Base-by-base conservation (phyloP, 2,329 filamentous ascomycete genomes). In the Arthrobotrys sphaeroides region DNA sequence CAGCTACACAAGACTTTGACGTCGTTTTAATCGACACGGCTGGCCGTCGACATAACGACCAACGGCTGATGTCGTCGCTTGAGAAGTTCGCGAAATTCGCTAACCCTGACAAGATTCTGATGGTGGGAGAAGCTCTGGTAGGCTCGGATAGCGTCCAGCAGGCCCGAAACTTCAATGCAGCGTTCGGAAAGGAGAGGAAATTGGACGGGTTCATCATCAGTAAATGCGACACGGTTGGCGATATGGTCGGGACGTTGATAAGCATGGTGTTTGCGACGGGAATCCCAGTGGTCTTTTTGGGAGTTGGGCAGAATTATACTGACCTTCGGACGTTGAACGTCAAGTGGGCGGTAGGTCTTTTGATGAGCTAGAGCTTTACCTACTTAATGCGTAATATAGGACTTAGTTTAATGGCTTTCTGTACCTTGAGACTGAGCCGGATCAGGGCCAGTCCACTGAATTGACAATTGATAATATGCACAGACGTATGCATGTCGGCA, bases 191-290 rank as follows among this genome's bases (percentile, higher is more conserved):
- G 3, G 90, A 89, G 12, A 86, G 94, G 69, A 88, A 88, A 26
- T 86, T 99, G 38, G 96, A 99, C 83, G 95, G 95, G 4, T 99
- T 99, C 83, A 97, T 99, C 81, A 97, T 99, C 80, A 94, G 91
- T 75, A 99, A 99, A 84, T 98, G 95, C 82, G 95, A 99, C 84
- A 99, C 95, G 0, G 96, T 99, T 38, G 96, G 95, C n/a, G 94
- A 97, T 84, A 98, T 98, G 94, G 82, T 84, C 67, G 83, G 90
- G 1, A 97, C 94, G 1, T 85, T 99, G 77, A 95, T 99, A 77
- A 97, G 92, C 82, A 94, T 99, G 85, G 94, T 99, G 40, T 94
- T 98, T 84, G 94, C 95, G 2, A 99, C 96, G 2, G 93, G 94
- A 26, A 96, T 99, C 49, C 96, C 96, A 0, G 93, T 99, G 18